Percentiles rank a stretch among this genome's conserved stretches.
Evolutionary conservation across 1,139 yeast genomes (phyloP).

Genomic region (Candida glucosophila): DNA sequence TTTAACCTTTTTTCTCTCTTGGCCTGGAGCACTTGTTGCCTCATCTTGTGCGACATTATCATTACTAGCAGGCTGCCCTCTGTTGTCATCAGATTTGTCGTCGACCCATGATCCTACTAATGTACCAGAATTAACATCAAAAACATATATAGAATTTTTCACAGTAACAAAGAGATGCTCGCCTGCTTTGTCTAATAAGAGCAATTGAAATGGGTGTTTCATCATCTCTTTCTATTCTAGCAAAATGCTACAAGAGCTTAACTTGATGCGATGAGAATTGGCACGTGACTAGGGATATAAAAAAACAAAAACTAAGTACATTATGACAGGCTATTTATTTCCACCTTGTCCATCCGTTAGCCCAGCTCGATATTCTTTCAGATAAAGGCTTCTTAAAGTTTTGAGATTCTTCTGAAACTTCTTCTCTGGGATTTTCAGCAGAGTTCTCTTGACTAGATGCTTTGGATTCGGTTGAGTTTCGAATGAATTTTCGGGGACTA

Average conservation of each 20-base stretch:
- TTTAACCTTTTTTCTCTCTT: constrained; percentile 22
- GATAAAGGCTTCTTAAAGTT: constrained; percentile 1
- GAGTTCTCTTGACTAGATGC: neutral
- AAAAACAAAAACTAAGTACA: no score
- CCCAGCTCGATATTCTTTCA: constrained; percentile 6
- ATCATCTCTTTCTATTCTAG: constrained; percentile 13
- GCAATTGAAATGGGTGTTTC: constrained; percentile 65
- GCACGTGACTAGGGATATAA: constrained; percentile 2
- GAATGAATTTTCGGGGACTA: no score
- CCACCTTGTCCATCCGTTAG: constrained; percentile 11
- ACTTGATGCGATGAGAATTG: constrained; percentile 1
- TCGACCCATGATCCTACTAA: constrained; percentile 53
- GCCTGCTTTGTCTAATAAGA: constrained; percentile 35
- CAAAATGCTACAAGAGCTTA: no score
- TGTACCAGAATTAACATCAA: constrained; percentile 21
- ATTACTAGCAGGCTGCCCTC: no score
- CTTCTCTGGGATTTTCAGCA: constrained; percentile 4
- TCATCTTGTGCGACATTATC: constrained; percentile 28
- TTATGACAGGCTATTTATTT: constrained; percentile 5
- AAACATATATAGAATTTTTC: constrained; percentile 49
- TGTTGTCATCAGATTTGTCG: no score
- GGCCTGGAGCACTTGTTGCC: constrained; percentile 21
- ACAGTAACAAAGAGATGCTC: constrained; percentile 45
- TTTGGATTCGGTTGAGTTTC: neutral
- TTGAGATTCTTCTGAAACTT: constrained; percentile 3